Evolutionary conservation across 805 yeast genomes (phyloP).

Genomic region (Myxozyma mucilagina): DNA sequence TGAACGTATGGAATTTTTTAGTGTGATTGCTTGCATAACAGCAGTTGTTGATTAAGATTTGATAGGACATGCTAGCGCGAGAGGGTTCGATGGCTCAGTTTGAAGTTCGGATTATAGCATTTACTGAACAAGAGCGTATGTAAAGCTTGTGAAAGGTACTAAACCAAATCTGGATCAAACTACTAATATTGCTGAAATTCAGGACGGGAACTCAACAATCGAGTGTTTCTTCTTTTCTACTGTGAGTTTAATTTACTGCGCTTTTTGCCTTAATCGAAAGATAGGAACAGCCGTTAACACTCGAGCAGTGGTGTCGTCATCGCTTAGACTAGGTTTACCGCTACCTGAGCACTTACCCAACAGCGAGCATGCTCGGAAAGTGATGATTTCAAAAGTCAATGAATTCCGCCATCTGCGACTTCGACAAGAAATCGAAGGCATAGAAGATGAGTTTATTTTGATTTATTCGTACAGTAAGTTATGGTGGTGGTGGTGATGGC

Average conservation of each 20-base stretch:
- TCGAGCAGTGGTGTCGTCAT: slow-evolving; percentile 66
- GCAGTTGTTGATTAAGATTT: background rate
- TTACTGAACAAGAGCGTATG: slow-evolving; percentile 42
- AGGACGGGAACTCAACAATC: slow-evolving; percentile 65
- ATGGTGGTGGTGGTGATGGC: too few relatives aligned
- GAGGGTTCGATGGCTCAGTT: slow-evolving; percentile 54
- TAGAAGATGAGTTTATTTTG: slow-evolving; percentile 73
- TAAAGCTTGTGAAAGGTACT: background rate
- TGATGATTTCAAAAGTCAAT: slow-evolving; percentile 64
- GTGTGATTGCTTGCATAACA: background rate
- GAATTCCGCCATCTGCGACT: slow-evolving; percentile 49
- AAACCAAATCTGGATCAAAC: background rate
- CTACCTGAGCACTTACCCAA: slow-evolving; percentile 76
- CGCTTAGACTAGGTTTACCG: slow-evolving; percentile 73
- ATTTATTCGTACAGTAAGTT: slow-evolving; percentile 65
- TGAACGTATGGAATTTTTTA: slow-evolving; percentile 47
- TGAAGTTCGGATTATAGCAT: slow-evolving; percentile 58
- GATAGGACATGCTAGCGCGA: slow-evolving; percentile 53
- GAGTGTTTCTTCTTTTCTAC: slow-evolving; percentile 74
- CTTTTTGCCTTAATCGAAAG: background rate
- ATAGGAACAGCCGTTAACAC: background rate
- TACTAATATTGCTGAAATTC: background rate
- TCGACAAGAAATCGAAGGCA: slow-evolving; percentile 40
- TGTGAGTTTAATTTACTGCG: slow-evolving; percentile 34
- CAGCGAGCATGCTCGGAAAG: slow-evolving; percentile 69